Evolutionary conservation across 2,329 filamentous ascomycete genomes (phyloP), one percentile per base, ranked within the genome.

Genomic region (Neoarthrinium moseri): DNA sequence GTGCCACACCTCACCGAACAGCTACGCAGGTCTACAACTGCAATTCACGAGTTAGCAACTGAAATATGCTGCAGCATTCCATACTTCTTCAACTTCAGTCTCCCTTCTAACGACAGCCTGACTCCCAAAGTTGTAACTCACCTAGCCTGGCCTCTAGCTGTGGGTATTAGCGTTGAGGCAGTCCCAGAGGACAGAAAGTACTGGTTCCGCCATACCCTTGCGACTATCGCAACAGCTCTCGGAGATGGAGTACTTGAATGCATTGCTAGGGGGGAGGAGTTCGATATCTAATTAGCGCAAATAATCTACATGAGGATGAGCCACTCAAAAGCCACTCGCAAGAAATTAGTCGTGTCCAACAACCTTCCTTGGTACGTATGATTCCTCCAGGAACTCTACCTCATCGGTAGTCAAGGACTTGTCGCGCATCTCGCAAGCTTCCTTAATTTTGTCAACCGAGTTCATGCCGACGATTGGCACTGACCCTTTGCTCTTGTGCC

Each of bases 381-480:
- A 69, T 59, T 82, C 81, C 61, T 86, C 83, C 5, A 86, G 62
- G 54, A 80, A 83, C 43, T 73, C 69, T 50, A 79, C 72, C 56
- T 87, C 83, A 49, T 85, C 79, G 1, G 74, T 69, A 0, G 70
- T 77, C 49, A 87, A 60, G 34, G 69, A 68, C 30, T 76, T 72
- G 2, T 66, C 68, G 5, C 66, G 53, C 0, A 68, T 65, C 3
- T 69, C 65, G 17, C 83, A 68, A 2, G 80, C 79, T 66, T 87
- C 81, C 27, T 84, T 76, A 33, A 87, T 75, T n/a, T 83, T 68
- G 47, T 73, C 70, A 26, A 75, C 67, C 42, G 71, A 84, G 51
- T 71, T 77, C 52, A 87, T 69, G 0, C 84, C 83, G 43, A 85
- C 68, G 48, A 87, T 85, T 2, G 81, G 82, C 51, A 72, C 78